These are phyloP conservation scores for Penicillium robsamsonii DNA, from an alignment of 495 filamentous ascomycete species.

Conservation along the genomic window DNA sequence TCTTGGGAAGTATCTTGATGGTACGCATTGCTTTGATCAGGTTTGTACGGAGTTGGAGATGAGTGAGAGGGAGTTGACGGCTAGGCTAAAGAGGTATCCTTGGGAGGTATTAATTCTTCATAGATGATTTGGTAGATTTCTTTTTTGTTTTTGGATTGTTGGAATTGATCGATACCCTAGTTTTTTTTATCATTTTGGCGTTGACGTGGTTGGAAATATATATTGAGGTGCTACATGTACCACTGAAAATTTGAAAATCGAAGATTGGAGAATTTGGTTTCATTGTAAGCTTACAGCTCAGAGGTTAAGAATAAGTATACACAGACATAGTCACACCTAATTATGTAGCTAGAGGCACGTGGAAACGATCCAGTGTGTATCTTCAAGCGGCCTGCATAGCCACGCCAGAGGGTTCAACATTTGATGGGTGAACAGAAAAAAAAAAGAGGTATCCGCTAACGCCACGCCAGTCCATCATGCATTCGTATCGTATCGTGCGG, in stretches of 20 bases:
- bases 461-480: conserved; percentile 23
- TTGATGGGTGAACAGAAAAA: conserved; percentile 5
- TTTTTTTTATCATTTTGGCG: not conserved
- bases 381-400: not conserved
- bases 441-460: conserved; percentile 19
- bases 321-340: not conserved
- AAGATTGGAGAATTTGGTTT: not conserved
- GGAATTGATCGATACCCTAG: conserved; percentile 16
- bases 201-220: not conserved
- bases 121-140: conserved; percentile 39
- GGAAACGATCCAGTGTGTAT: conserved; percentile 2
- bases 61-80: conserved; percentile 54
- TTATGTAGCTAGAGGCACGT: not conserved
- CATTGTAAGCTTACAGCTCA: not conserved
- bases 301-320: not conserved
- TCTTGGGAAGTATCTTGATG: conserved; percentile 71
- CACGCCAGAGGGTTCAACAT: not conserved
- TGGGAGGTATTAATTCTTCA: conserved; percentile 56
- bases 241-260: not conserved
- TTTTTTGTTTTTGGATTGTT: conserved; percentile 8
- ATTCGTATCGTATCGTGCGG: conserved; percentile 21
- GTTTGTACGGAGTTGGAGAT: conserved; percentile 76
- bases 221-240: not conserved
- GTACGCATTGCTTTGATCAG: conserved; percentile 82
- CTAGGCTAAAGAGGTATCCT: conserved; percentile 47